These are phyloP conservation scores for Penicillium canariense DNA, from an alignment of 495 filamentous ascomycete species.

Conservation along the genomic window DNA sequence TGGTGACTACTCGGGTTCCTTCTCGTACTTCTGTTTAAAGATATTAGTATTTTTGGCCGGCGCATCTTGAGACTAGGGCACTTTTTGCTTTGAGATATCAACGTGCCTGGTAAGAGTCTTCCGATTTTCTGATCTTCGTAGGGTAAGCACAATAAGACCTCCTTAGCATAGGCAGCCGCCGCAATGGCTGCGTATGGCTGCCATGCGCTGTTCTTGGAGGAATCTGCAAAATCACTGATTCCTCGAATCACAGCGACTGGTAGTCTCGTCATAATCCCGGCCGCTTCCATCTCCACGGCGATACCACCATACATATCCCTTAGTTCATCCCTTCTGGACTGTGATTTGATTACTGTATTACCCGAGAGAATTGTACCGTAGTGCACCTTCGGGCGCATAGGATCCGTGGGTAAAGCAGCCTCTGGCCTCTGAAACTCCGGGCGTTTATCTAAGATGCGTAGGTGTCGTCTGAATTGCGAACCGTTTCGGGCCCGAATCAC, in stretches of 20 bases:
- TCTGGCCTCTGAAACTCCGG: constrained; percentile 6
- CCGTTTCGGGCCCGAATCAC: constrained; percentile 2
- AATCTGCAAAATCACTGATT: constrained; percentile 31
- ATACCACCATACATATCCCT: constrained; percentile 9
- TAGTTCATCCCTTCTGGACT: constrained; percentile 7
- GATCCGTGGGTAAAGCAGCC: background rate
- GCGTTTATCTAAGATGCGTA: constrained; percentile 10
- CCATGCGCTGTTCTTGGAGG: constrained; percentile 29
- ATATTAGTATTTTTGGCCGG: too few relatives aligned
- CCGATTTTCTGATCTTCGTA: background rate
- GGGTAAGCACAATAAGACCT: constrained; percentile 1
- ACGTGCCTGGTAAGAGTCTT: background rate
- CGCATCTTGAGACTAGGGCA: background rate
- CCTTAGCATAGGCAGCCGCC: constrained; percentile 18
- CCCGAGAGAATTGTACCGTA: constrained; percentile 11
- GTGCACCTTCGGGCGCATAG: constrained; percentile 9
- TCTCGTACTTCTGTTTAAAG: background rate
- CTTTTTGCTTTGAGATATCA: background rate
- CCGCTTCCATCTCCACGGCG: constrained; percentile 39
- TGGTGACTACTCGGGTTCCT: background rate
- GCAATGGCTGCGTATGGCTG: constrained; percentile 29
- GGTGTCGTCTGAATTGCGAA: constrained; percentile 3
- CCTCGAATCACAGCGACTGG: constrained; percentile 27
- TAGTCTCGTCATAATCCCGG: constrained; percentile 26
- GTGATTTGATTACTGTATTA: constrained; percentile 6